Percentiles rank a stretch among this genome's conserved stretches.
phyloP scores from a whole-genome alignment of 768 basidiomycete species.

The Exsudoporus frostii region DNA sequence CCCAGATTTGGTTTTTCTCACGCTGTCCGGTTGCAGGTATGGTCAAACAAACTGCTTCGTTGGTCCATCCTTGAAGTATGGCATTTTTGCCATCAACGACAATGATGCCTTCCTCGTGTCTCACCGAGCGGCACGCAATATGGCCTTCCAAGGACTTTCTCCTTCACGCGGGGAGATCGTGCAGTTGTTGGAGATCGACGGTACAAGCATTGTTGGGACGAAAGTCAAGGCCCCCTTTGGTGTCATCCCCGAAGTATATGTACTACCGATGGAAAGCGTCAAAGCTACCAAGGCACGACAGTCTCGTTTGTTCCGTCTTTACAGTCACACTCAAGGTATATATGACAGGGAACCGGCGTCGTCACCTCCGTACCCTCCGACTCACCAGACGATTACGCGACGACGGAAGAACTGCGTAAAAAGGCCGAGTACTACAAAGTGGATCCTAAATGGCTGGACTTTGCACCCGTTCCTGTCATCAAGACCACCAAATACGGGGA shows the following conservation, averaged over 20 bases:
- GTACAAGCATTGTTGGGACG: constrained; percentile 79
- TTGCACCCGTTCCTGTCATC: constrained; percentile 86
- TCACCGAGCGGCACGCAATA: constrained; percentile 89
- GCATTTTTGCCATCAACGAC: constrained; percentile 84
- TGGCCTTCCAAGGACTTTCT: constrained; percentile 91
- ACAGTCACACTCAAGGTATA: constrained; percentile 1
- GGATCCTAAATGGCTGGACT: constrained; percentile 78
- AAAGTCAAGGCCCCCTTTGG: constrained; percentile 87
- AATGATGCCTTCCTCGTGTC: constrained; percentile 88
- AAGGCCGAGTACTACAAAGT: constrained; percentile 97
- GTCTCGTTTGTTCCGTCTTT: neutral
- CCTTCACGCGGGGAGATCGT: constrained; percentile 67
- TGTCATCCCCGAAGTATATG: constrained; percentile 82
- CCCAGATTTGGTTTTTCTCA: neutral
- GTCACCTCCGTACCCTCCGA: constrained; percentile 98
- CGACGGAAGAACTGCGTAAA: constrained; percentile 87
- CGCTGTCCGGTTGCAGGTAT: constrained; percentile 53
- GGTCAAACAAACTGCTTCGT: constrained; percentile 99
- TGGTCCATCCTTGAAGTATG: constrained; percentile 86
- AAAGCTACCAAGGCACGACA: constrained; percentile 79
- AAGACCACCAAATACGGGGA: constrained; percentile 91
- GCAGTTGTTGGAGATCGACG: constrained; percentile 75
- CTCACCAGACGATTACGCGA: constrained; percentile 95
- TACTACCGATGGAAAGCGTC: constrained; percentile 98
- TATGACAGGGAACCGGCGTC: constrained; percentile 85